These are phyloP conservation scores for Auricularia cornea DNA, from an alignment of 768 basidiomycete genomes.

Conservation along the genomic window DNA sequence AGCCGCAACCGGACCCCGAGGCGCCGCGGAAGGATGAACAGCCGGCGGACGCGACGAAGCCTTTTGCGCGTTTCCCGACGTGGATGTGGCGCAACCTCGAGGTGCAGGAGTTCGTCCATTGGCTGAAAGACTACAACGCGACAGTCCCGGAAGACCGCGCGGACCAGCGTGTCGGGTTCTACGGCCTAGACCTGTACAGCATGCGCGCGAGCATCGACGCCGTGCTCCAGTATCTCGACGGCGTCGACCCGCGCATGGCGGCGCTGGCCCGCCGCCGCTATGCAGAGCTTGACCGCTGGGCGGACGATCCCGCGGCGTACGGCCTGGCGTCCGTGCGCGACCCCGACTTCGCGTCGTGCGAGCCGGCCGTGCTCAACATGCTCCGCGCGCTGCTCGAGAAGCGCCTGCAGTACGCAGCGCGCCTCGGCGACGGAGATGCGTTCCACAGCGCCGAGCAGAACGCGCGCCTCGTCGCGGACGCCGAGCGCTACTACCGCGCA, in stretches of 20 bases:
- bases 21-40: background rate
- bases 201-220: conserved; percentile 17
- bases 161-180: conserved; percentile 15
- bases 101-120: conserved; percentile 19
- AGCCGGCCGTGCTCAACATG: conserved; percentile 19
- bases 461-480: conserved; percentile 20
- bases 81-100: conserved; percentile 27
- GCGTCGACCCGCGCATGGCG: conserved; percentile 19
- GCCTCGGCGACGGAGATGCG: conserved; percentile 13
- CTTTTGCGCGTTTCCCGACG: conserved; percentile 17
- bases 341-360: conserved; percentile 13
- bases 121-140: conserved; percentile 16
- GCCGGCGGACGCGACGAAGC: background rate
- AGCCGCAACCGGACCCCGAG: no score
- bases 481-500: conserved; percentile 23
- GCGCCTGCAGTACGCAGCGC: conserved; percentile 15
- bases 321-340: conserved; percentile 6
- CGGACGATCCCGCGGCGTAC: conserved; percentile 2
- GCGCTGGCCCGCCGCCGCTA: conserved; percentile 17
- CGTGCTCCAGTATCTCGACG: conserved; percentile 19
- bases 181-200: conserved; percentile 23
- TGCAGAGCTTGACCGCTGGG: conserved; percentile 4
- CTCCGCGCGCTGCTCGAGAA: conserved; percentile 15
- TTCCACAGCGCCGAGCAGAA: conserved; percentile 24
- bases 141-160: conserved; percentile 5